These are phyloP conservation scores for Rhizopogon vulgaris DNA, from an alignment of 768 basidiomycete species.

Conservation along the genomic window DNA sequence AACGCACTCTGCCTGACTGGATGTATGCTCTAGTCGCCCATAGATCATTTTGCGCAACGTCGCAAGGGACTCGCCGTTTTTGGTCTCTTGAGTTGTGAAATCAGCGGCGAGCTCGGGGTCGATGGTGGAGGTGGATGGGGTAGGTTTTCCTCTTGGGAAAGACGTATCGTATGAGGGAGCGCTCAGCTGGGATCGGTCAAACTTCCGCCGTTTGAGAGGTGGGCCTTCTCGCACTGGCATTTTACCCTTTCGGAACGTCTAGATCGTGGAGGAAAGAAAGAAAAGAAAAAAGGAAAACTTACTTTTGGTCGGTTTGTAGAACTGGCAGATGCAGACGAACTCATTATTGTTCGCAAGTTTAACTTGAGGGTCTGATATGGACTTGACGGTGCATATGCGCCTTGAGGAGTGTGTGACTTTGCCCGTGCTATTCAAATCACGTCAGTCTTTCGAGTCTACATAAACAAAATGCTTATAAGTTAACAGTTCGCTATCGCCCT, in stretches of 20 bases:
- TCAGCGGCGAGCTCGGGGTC: constrained; percentile 8
- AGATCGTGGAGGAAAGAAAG: neutral
- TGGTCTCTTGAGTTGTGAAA: constrained; percentile 21
- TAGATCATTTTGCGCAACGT: constrained; percentile 47
- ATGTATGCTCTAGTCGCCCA: constrained; percentile 36
- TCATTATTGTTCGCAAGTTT: neutral
- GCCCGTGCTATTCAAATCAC: neutral
- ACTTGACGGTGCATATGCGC: no score
- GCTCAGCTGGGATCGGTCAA: constrained; percentile 5
- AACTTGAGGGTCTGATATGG: no score
- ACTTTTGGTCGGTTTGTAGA: neutral
- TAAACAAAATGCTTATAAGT: no score
- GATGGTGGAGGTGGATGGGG: neutral
- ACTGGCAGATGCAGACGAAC: neutral
- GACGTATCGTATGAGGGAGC: constrained; percentile 4
- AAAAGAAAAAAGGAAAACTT: neutral
- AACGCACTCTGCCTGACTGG: constrained; percentile 41
- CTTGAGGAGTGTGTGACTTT: neutral
- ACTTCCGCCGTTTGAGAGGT: constrained; percentile 15
- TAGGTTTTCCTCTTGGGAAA: constrained; percentile 1
- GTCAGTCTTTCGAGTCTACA: neutral
- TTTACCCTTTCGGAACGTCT: neutral
- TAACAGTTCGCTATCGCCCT: neutral
- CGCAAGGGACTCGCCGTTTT: constrained; percentile 44
- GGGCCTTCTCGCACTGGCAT: neutral